Percentiles rank a stretch among this genome's conserved stretches.
Conservation (phyloP, 164 flowering plant species). For the Euptelea pleiosperma region DNA sequence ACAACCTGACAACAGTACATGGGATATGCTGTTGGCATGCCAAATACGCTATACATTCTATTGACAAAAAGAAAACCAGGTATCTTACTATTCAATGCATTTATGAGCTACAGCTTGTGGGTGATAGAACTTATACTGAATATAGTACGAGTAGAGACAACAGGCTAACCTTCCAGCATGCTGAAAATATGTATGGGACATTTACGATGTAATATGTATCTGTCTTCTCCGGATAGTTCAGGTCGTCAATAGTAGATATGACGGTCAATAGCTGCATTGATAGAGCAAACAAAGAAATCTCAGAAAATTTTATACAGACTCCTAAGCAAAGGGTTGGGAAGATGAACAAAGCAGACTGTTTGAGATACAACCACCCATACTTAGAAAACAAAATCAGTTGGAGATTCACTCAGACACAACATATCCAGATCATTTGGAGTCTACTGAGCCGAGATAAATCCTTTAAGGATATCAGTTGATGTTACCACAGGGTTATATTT, state of each 20-base stretch:
- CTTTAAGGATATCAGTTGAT: too few species aligned
- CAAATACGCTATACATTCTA: too few species aligned
- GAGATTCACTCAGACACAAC: not conserved
- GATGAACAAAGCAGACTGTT: too few species aligned
- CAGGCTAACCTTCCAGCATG: constrained; percentile 80
- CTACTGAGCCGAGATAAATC: too few species aligned
- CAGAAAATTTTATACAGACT: not conserved
- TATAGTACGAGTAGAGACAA: constrained; percentile 4
- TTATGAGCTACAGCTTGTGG: too few species aligned
- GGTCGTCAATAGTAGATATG: constrained; percentile 75
- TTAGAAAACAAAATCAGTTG: too few species aligned
- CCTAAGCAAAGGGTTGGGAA: too few species aligned
- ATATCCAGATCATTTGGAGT: not conserved
- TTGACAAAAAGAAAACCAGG: not conserved
- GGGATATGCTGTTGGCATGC: not conserved
- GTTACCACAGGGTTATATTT: too few species aligned
- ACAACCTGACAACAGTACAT: constrained; percentile 42
- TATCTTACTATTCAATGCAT: not conserved
- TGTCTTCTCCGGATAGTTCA: constrained; percentile 89
- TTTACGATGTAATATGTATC: constrained; percentile 76
- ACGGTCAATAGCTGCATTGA: constrained; percentile 62
- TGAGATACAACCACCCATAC: too few species aligned
- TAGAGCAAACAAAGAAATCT: constrained; percentile 2
- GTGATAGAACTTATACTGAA: too few species aligned
- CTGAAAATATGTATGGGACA: constrained; percentile 73